Percentiles rank a stretch among this genome's conserved stretches.
Conservation (phyloP, 306 rosid species). For the Spatholobus suberectus region DNA sequence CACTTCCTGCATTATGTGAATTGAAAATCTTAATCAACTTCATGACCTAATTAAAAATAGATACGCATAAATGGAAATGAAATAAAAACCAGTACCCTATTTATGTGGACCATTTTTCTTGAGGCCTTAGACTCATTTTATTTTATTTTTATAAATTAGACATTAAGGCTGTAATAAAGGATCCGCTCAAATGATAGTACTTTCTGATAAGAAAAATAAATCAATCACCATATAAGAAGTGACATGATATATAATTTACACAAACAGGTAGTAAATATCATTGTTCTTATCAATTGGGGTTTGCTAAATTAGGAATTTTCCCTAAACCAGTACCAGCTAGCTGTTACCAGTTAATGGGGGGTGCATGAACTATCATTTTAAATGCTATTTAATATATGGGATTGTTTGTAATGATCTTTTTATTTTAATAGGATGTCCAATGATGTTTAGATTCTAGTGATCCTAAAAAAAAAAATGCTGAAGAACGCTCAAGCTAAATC, state of each 20-base stretch:
- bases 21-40: background rate
- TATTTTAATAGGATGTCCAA: background rate
- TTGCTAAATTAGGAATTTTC: background rate
- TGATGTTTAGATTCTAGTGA: background rate
- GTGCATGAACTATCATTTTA: background rate
- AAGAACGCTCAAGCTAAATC: background rate
- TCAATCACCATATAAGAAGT: slow-evolving; percentile 2
- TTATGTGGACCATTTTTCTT: slow-evolving; percentile 10
- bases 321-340: slow-evolving; percentile 10
- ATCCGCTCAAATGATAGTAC: background rate
- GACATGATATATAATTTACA: slow-evolving; percentile 9
- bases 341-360: slow-evolving; percentile 1
- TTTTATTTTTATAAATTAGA: background rate
- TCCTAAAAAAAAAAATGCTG: background rate
- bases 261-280: background rate
- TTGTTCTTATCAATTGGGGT: background rate
- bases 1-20: slow-evolving; percentile 61
- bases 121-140: too few species aligned
- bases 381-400: background rate
- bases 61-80: background rate
- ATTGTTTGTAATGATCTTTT: background rate
- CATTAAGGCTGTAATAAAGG: background rate
- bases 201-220: slow-evolving; percentile 2
- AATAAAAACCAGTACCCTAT: background rate
- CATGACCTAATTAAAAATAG: background rate